A percentile compares a stretch with the other conserved stretches of the same genome.
phyloP scores from a whole-genome alignment of 2,329 filamentous ascomycete species.

The Aspergillus unguis region DNA sequence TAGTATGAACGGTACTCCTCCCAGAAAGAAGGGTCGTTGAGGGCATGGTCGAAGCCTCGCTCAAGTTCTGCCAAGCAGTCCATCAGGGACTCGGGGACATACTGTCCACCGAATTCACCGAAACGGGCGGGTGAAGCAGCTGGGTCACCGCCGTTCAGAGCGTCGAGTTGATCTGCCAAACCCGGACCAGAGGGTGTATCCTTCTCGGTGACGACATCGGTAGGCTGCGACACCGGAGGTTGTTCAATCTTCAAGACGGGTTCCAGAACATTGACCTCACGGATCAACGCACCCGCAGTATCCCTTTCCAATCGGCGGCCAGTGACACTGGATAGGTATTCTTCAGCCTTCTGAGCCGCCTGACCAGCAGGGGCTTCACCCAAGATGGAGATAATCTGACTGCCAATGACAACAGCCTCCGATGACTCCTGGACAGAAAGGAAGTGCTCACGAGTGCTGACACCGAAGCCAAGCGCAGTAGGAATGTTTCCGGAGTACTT shows the following conservation, averaged over 20 bases:
- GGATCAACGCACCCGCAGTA: constrained; percentile 48
- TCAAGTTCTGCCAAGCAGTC: constrained; percentile 91
- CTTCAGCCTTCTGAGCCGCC: constrained; percentile 69
- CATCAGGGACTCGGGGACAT: constrained; percentile 96
- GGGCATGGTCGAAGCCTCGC: constrained; percentile 81
- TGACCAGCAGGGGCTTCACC: constrained; percentile 64
- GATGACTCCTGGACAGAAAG: constrained; percentile 76
- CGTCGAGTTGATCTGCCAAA: constrained; percentile 78
- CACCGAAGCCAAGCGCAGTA: constrained; percentile 89
- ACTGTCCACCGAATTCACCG: constrained; percentile 94
- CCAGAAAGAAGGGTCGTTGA: constrained; percentile 89
- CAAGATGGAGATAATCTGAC: constrained; percentile 84
- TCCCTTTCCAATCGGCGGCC: constrained; percentile 52
- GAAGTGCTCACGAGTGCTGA: constrained; percentile 94
- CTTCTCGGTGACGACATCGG: constrained; percentile 62
- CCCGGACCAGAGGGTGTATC: constrained; percentile 58
- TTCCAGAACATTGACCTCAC: constrained; percentile 69
- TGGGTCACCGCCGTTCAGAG: constrained; percentile 64
- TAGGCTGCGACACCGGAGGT: constrained; percentile 48
- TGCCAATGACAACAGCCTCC: constrained; percentile 94
- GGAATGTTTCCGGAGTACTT: constrained; percentile 88
- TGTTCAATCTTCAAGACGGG: constrained; percentile 61
- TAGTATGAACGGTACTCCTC: constrained; percentile 95
- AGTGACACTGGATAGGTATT: constrained; percentile 77
- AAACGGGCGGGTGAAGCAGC: constrained; percentile 76